Conservation (phyloP, 2,329 filamentous ascomycete species). For the Madurella mycetomatis region DNA sequence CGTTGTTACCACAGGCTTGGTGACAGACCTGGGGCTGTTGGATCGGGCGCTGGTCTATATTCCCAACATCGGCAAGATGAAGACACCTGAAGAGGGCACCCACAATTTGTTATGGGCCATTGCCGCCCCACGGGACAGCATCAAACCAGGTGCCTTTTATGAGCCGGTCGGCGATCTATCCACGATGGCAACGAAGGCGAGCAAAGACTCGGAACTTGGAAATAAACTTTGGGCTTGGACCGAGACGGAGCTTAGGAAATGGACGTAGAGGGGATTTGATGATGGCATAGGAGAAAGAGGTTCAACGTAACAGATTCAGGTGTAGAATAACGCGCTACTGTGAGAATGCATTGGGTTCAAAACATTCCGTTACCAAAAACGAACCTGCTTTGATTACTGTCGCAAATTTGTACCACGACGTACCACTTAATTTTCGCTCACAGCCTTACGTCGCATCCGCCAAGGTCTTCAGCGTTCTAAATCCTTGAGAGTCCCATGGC, state of each 20-base stretch:
- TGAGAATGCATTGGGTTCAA: no score
- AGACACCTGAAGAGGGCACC: conserved; percentile 6
- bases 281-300: background rate
- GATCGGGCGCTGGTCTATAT: conserved; percentile 17
- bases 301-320: background rate
- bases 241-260: conserved; percentile 17
- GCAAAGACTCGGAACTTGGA: conserved; percentile 23
- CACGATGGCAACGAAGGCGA: conserved; percentile 1
- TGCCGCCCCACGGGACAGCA: conserved; percentile 13
- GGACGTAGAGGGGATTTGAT: background rate
- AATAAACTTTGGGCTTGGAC: conserved; percentile 33
- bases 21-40: conserved; percentile 11
- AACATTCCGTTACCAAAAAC: no score
- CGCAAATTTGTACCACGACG: no score
- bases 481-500: no score
- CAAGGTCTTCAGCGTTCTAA: no score
- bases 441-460: no score
- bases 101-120: conserved; percentile 12
- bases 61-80: background rate
- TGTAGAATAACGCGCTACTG: no score
- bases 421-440: no score
- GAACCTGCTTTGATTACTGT: no score
- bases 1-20: conserved; percentile 25
- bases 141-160: conserved; percentile 29
- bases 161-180: conserved; percentile 29